A percentile compares a stretch with the other conserved stretches of the same genome.
Evolutionary conservation across 768 basidiomycete species (phyloP).

Genomic region (Sporobolomyces roseus): DNA sequence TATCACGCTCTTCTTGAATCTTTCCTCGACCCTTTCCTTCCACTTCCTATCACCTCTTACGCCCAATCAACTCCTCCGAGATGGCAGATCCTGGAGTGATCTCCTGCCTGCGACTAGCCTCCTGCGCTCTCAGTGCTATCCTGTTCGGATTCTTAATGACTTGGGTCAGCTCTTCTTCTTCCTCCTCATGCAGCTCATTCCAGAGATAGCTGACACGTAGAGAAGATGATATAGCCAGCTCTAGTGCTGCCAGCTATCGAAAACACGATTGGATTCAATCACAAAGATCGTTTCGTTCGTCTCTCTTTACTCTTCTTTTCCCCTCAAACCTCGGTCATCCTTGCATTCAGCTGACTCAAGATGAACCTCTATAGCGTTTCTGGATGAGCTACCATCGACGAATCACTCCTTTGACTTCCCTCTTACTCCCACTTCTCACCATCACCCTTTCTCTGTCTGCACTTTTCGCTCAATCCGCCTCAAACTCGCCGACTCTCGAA

Average conservation of each 20-base stretch:
- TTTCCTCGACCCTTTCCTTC: neutral
- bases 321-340: too few relatives aligned
- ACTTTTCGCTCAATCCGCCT: slow-evolving; percentile 9
- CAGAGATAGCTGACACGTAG: neutral
- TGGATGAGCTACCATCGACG: slow-evolving; percentile 3
- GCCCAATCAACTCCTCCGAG: neutral
- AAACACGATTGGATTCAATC: neutral
- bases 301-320: neutral
- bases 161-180: neutral
- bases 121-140: neutral
- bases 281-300: slow-evolving; percentile 1
- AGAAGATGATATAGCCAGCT: neutral
- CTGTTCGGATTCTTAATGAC: neutral
- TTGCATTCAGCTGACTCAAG: too few relatives aligned
- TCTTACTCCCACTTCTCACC: slow-evolving; percentile 12
- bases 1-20: neutral
- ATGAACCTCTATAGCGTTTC: neutral
- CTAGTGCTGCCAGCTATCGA: neutral
- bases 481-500: neutral
- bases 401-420: neutral
- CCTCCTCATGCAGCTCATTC: neutral
- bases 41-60: neutral
- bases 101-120: neutral
- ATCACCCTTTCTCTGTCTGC: slow-evolving; percentile 2
- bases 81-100: neutral